Evolutionary conservation across 148 eudicot species (phyloP).

Genomic region (Chenopodium quinoa): DNA sequence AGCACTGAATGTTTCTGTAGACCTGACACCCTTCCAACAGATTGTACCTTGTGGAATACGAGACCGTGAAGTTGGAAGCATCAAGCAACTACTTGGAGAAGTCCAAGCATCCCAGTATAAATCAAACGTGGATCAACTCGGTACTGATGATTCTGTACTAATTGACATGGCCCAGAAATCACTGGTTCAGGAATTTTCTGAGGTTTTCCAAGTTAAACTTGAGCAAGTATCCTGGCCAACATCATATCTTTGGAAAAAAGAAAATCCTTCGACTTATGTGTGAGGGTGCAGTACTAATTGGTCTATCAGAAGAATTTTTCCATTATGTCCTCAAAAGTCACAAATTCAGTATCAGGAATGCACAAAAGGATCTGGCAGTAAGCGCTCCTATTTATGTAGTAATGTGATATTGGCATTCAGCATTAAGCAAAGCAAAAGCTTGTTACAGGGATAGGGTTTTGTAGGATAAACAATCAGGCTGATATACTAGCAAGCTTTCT

Average conservation of each 20-base stretch:
- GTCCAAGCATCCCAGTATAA: constrained; percentile 17
- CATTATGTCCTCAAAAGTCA: background rate
- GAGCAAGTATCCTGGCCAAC: constrained; percentile 27
- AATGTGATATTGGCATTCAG: background rate
- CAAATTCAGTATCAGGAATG: background rate
- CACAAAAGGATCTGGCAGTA: no score
- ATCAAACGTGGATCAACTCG: constrained; percentile 11
- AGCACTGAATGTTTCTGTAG: constrained; percentile 82
- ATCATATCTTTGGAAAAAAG: constrained; percentile 10
- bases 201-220: constrained; percentile 71
- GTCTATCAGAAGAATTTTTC: background rate
- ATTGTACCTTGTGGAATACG: constrained; percentile 92
- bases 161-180: constrained; percentile 47
- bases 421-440: background rate
- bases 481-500: background rate
- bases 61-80: constrained; percentile 78
- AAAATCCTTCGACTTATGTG: background rate
- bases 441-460: background rate
- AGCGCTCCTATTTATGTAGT: background rate
- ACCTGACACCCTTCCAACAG: constrained; percentile 61
- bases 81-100: constrained; percentile 49
- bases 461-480: background rate
- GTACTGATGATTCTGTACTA: constrained; percentile 42
- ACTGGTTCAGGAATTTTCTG: constrained; percentile 56
- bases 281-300: background rate